These are phyloP conservation scores for Backusella parvicylindrica DNA, from an alignment of 192 early-diverging fungal genomes.

Conservation along the genomic window DNA sequence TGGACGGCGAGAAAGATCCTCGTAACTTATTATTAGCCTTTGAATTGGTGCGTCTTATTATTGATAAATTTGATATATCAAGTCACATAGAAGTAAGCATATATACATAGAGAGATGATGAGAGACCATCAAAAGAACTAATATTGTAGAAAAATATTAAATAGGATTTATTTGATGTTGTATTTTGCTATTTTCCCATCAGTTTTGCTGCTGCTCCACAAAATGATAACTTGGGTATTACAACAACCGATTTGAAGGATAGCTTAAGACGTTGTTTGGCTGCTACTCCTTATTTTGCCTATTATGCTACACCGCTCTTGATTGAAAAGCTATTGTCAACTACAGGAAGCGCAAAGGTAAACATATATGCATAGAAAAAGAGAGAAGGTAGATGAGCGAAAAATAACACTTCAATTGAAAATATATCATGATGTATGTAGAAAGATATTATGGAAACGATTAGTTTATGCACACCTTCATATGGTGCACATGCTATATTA, in stretches of 20 bases:
- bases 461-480: conserved; percentile 70
- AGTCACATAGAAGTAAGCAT: conserved; percentile 64
- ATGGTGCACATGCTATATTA: conserved; percentile 65
- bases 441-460: conserved; percentile 90
- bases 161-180: conserved; percentile 89
- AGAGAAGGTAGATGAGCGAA: neutral
- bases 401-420: neutral
- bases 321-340: conserved; percentile 85
- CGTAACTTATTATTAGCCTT: conserved; percentile 90
- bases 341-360: conserved; percentile 84
- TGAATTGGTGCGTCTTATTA: conserved; percentile 68
- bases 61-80: conserved; percentile 73
- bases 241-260: conserved; percentile 86
- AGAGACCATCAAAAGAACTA: no score
- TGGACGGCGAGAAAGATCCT: conserved; percentile 99
- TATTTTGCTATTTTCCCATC: conserved; percentile 99
- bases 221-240: conserved; percentile 90
- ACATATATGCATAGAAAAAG: neutral
- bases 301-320: conserved; percentile 80
- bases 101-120: neutral
- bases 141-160: neutral
- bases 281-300: conserved; percentile 79
- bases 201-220: conserved; percentile 88
- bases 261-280: conserved; percentile 76
- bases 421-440: conserved; percentile 40